Conservation (phyloP, 2,329 filamentous ascomycete species). For the Botryotinia convoluta region DNA sequence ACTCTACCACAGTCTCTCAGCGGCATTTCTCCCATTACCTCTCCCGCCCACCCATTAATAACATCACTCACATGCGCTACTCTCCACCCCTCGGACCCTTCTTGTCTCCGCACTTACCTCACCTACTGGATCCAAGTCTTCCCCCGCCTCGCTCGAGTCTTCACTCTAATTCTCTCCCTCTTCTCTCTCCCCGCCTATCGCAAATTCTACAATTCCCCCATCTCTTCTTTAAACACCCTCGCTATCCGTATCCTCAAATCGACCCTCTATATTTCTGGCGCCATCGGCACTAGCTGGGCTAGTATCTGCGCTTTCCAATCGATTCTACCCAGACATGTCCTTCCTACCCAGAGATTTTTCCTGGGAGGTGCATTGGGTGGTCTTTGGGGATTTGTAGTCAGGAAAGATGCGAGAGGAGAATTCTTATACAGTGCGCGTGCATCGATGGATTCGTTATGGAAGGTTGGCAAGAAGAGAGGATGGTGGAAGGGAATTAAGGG, state of each 20-base stretch:
- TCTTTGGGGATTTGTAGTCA: slow-evolving; percentile 77
- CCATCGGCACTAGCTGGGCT: slow-evolving; percentile 85
- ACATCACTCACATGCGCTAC: slow-evolving; percentile 83
- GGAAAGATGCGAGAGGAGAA: slow-evolving; percentile 59
- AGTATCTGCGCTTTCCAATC: slow-evolving; percentile 85
- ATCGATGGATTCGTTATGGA: slow-evolving; percentile 84
- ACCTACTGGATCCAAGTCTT: slow-evolving; percentile 85
- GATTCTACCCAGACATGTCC: slow-evolving; percentile 67
- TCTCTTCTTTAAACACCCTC: slow-evolving; percentile 64
- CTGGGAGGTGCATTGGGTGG: slow-evolving; percentile 83
- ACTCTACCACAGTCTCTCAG: slow-evolving; percentile 65
- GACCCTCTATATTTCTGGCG: slow-evolving; percentile 73
- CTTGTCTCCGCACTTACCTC: slow-evolving; percentile 81
- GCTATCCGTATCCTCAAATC: slow-evolving; percentile 69
- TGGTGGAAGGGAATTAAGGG: slow-evolving; percentile 83
- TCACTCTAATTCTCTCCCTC: slow-evolving; percentile 67
- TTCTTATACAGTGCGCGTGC: slow-evolving; percentile 77
- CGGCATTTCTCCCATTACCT: slow-evolving; percentile 72
- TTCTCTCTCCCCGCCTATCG: slow-evolving; percentile 68
- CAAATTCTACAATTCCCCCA: slow-evolving; percentile 65
- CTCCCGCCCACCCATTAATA: slow-evolving; percentile 83
- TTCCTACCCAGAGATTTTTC: slow-evolving; percentile 86
- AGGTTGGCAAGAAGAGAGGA: slow-evolving; percentile 85
- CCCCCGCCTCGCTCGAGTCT: slow-evolving; percentile 73
- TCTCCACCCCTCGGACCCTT: slow-evolving; percentile 83